Evolutionary conservation across 2,329 filamentous ascomycete genomes (phyloP).

Genomic region (Hypoxylon sp.): DNA sequence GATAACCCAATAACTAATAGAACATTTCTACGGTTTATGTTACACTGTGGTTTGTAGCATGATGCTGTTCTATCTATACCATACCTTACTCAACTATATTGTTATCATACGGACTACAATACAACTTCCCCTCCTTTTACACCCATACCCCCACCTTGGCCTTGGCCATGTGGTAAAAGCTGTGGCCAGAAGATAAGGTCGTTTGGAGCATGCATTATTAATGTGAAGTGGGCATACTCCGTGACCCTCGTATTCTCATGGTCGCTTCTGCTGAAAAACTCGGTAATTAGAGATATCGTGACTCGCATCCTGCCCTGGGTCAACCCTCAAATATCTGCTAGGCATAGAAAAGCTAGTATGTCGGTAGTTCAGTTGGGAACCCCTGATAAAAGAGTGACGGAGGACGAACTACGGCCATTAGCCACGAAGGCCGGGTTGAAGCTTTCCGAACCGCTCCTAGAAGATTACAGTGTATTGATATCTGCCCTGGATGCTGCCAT

Average conservation of each 20-base stretch:
- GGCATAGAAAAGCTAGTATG: conserved; percentile 36
- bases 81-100: background rate
- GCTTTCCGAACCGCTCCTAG: conserved; percentile 37
- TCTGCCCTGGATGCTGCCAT: conserved; percentile 45
- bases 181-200: conserved; percentile 20
- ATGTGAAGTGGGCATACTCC: background rate
- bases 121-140: conserved; percentile 13
- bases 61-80: background rate
- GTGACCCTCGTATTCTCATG: background rate
- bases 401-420: conserved; percentile 44
- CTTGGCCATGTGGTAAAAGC: background rate
- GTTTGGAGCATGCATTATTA: background rate
- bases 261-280: background rate
- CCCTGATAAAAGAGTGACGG: conserved; percentile 23
- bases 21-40: background rate
- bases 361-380: conserved; percentile 33
- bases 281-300: background rate
- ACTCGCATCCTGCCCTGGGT: background rate
- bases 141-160: conserved; percentile 21
- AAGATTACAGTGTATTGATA: conserved; percentile 45
- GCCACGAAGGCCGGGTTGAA: conserved; percentile 46
- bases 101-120: conserved; percentile 2
- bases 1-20: background rate
- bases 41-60: conserved; percentile 11
- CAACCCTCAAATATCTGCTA: background rate